A percentile compares a stretch with the other conserved stretches of the same genome.
Conservation (phyloP, 805 yeast genomes). For the Barnettozyma vustinii region DNA sequence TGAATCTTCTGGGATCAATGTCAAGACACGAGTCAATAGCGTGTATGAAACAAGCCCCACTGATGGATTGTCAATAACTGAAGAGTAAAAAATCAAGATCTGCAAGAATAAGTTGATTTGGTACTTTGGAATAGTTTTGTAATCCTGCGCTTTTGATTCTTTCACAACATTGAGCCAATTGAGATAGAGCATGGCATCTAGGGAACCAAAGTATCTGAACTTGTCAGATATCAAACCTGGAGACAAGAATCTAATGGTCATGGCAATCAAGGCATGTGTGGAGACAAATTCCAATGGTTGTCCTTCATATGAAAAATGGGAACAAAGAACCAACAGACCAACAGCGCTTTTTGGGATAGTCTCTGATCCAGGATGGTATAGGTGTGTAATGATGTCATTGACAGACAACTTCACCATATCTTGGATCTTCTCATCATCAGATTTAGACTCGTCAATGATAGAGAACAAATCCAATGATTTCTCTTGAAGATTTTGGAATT, state of each 20-base stretch:
- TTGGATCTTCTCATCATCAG: slow-evolving; percentile 30
- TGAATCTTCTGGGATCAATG: slow-evolving; percentile 48
- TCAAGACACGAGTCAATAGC: slow-evolving; percentile 57
- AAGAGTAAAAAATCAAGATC: slow-evolving; percentile 33
- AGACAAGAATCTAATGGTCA: slow-evolving; percentile 36
- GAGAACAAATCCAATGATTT: slow-evolving; percentile 39
- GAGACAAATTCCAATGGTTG: slow-evolving; percentile 13
- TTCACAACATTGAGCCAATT: slow-evolving; percentile 31
- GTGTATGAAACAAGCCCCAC: slow-evolving; percentile 46
- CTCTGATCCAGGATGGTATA: slow-evolving; percentile 25
- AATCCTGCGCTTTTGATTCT: slow-evolving; percentile 16
- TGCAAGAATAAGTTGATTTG: slow-evolving; percentile 37
- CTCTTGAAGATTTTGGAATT: slow-evolving; percentile 30
- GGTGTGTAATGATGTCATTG: slow-evolving; percentile 27
- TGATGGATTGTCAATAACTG: slow-evolving; percentile 32
- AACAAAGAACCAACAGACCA: slow-evolving; percentile 29
- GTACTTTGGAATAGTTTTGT: slow-evolving; percentile 26
- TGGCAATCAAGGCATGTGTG: slow-evolving; percentile 31
- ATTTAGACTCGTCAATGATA: slow-evolving; percentile 27
- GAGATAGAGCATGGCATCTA: slow-evolving; percentile 31
- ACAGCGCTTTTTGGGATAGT: slow-evolving; percentile 26
- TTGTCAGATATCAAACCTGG: slow-evolving; percentile 30
- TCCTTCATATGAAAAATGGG: slow-evolving; percentile 20
- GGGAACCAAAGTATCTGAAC: slow-evolving; percentile 20
- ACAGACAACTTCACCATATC: slow-evolving; percentile 33